Evolutionary conservation across 2,329 filamentous ascomycete species (phyloP).

Genomic region (Colletotrichum sojae): DNA sequence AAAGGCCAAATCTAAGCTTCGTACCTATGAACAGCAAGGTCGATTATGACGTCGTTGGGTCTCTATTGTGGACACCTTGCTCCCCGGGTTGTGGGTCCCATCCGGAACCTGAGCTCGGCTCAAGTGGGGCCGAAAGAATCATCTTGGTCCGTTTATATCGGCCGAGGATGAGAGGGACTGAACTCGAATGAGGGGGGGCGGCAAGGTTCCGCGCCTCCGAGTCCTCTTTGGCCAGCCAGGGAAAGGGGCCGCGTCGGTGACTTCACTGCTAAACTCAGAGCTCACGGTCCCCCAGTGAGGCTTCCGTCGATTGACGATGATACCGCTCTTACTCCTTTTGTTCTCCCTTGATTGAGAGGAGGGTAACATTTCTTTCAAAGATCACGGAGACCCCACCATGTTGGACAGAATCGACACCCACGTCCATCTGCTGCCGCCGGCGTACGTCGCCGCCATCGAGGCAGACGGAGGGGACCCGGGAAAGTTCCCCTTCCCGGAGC

Average conservation of each 20-base stretch:
- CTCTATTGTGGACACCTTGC: background rate
- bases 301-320: too few species aligned
- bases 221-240: too few species aligned
- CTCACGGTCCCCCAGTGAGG: background rate
- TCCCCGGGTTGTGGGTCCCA: background rate
- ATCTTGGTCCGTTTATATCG: background rate
- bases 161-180: background rate
- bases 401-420: conserved; percentile 1
- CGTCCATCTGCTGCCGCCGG: conserved; percentile 25
- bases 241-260: background rate
- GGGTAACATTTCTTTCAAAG: background rate
- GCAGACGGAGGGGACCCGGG: conserved; percentile 38
- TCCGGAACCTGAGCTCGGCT: background rate
- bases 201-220: too few species aligned
- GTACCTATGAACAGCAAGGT: too few species aligned
- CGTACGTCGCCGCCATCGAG: conserved; percentile 29
- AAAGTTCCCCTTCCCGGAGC: conserved; percentile 33
- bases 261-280: background rate
- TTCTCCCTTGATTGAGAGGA: too few species aligned
- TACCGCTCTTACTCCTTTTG: too few species aligned
- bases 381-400: background rate
- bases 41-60: too few species aligned
- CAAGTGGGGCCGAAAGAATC: background rate
- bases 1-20: too few species aligned
- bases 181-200: background rate